Conservation (phyloP, 176 grass and related monocot genomes). For the Oropetium thomaeum region DNA sequence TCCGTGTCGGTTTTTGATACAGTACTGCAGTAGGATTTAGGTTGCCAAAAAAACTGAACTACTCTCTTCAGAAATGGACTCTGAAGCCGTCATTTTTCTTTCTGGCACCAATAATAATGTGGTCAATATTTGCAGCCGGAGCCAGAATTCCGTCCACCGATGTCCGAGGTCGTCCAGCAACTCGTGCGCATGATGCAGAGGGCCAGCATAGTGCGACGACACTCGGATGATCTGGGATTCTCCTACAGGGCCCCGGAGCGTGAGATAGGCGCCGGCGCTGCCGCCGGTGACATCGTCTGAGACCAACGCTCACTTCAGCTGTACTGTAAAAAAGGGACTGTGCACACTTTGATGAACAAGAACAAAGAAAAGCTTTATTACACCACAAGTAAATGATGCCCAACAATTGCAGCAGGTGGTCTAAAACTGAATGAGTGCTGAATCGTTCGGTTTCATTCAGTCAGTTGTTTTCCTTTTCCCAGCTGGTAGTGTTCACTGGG, state of each 20-base stretch:
- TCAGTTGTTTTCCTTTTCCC: not conserved
- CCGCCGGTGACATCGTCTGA: slow-evolving; percentile 18
- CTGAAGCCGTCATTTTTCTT: not conserved
- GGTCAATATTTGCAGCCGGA: slow-evolving; percentile 53
- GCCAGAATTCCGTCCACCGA: slow-evolving; percentile 92
- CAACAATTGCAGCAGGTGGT: not conserved
- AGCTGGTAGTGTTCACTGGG: not conserved
- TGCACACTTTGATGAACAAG: not conserved
- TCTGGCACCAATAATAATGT: too few relatives aligned
- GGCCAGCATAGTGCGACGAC: slow-evolving; percentile 54
- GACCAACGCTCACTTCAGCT: not conserved
- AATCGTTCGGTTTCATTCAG: not conserved
- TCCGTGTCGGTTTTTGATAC: not conserved
- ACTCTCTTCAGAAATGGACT: not conserved
- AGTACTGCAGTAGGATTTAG: not conserved
- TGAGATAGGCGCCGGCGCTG: slow-evolving; percentile 14
- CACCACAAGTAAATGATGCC: not conserved
- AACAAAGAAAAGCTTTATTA: not conserved
- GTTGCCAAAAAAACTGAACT: not conserved
- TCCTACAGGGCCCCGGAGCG: slow-evolving; percentile 65
- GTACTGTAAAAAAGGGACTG: not conserved
- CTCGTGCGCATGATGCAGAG: slow-evolving; percentile 86
- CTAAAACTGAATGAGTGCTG: not conserved
- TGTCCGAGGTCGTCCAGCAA: slow-evolving; percentile 94
- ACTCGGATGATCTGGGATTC: slow-evolving; percentile 69